These are phyloP conservation scores for Secale cereale DNA, from an alignment of 176 grass and related monocot genomes.

Conservation along the genomic window DNA sequence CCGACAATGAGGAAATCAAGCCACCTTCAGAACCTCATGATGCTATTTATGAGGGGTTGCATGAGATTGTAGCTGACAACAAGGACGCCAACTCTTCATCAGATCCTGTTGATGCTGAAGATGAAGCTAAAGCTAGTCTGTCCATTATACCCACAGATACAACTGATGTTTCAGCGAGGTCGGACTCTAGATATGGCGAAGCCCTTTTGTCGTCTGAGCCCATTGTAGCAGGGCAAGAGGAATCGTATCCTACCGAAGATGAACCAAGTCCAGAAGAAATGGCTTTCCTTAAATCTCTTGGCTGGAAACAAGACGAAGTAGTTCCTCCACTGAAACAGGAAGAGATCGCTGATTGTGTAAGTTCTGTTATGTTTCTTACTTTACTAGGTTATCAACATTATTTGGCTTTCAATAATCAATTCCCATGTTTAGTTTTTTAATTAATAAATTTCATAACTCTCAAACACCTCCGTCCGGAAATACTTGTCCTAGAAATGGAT, in stretches of 20 bases:
- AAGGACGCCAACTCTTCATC: not conserved
- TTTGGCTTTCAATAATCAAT: not conserved
- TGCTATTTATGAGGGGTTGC: conserved; percentile 32
- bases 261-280: conserved; percentile 53
- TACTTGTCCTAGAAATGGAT: too few species aligned
- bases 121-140: not conserved
- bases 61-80: conserved; percentile 19
- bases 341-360: conserved; percentile 73
- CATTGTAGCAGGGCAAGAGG: conserved; percentile 23
- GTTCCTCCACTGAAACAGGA: conserved; percentile 62
- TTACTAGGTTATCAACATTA: not conserved
- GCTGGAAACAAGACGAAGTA: conserved; percentile 61
- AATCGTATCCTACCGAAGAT: conserved; percentile 40
- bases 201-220: not conserved
- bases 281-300: conserved; percentile 63
- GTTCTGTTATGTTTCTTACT: conserved; percentile 14
- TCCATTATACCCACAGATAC: conserved; percentile 12
- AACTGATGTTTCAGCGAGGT: conserved; percentile 9
- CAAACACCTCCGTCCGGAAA: too few species aligned
- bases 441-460: not conserved
- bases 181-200: not conserved
- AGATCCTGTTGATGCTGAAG: not conserved
- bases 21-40: conserved; percentile 21
- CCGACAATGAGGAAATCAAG: conserved; percentile 45
- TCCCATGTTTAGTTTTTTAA: not conserved